Evolutionary conservation across 495 filamentous ascomycete species (phyloP).

Genomic region (Penicillium egyptiacum): DNA sequence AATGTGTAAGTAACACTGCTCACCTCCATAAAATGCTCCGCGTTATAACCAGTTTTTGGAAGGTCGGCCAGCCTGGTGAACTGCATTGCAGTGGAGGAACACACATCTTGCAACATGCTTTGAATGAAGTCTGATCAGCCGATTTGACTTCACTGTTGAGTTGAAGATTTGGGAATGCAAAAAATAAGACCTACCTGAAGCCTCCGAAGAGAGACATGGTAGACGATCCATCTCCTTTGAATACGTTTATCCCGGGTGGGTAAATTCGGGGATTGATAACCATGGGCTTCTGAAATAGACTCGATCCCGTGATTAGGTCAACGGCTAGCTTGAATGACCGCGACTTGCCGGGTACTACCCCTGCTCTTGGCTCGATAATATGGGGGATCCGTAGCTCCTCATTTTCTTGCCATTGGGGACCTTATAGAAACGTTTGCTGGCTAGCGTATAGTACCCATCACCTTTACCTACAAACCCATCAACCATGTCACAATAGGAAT

Average conservation of each 20-base stretch:
- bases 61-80: neutral
- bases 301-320: no score
- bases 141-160: neutral
- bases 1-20: neutral
- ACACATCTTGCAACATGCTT: neutral
- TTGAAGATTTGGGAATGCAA: neutral
- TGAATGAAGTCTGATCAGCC: neutral
- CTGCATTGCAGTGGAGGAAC: neutral
- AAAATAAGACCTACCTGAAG: neutral
- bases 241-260: neutral
- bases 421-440: no score
- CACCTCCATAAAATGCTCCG: neutral
- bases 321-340: no score
- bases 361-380: no score
- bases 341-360: no score
- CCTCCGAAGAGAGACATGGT: neutral
- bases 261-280: no score
- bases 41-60: neutral
- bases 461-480: no score
- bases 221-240: neutral
- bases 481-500: no score
- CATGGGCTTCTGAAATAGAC: no score
- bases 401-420: no score
- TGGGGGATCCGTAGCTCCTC: no score
- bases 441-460: no score